phyloP scores from a whole-genome alignment of 225 moss, liverwort and hornwort genomes.

The Marchantia paleacea region DNA sequence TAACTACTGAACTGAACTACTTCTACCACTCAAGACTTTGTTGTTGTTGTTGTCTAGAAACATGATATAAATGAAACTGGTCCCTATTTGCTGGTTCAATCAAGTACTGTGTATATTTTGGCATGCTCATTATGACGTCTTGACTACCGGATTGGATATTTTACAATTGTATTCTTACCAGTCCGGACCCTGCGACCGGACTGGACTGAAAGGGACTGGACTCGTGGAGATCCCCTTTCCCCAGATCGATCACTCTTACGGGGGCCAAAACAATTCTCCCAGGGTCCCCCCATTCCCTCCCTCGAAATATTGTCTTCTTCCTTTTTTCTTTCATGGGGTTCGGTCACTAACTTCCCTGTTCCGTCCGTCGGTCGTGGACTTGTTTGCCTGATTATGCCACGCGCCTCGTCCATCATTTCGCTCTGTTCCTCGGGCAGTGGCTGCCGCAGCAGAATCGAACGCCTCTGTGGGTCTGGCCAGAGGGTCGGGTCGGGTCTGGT shows the following conservation, averaged over 20 bases:
- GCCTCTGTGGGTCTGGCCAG: not conserved
- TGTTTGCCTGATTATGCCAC: too few species aligned
- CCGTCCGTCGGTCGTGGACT: too few species aligned
- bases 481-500: not conserved
- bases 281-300: not conserved
- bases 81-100: not conserved
- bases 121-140: not conserved
- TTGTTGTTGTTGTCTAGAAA: constrained; percentile 1
- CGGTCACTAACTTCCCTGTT: not conserved
- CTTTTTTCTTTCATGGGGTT: not conserved
- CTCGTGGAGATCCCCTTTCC: not conserved
- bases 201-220: too few species aligned
- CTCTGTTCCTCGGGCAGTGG: too few species aligned
- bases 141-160: not conserved
- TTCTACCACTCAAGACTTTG: not conserved
- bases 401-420: too few species aligned
- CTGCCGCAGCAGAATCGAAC: too few species aligned
- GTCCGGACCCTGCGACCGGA: too few species aligned
- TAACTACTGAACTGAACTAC: not conserved
- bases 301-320: not conserved
- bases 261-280: too few species aligned
- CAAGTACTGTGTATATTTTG: not conserved
- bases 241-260: too few species aligned
- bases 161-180: not conserved
- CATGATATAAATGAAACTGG: constrained; percentile 13